phyloP scores from a whole-genome alignment of 2,329 filamentous ascomycete genomes.

The Pseudocercospora macadamiae region DNA sequence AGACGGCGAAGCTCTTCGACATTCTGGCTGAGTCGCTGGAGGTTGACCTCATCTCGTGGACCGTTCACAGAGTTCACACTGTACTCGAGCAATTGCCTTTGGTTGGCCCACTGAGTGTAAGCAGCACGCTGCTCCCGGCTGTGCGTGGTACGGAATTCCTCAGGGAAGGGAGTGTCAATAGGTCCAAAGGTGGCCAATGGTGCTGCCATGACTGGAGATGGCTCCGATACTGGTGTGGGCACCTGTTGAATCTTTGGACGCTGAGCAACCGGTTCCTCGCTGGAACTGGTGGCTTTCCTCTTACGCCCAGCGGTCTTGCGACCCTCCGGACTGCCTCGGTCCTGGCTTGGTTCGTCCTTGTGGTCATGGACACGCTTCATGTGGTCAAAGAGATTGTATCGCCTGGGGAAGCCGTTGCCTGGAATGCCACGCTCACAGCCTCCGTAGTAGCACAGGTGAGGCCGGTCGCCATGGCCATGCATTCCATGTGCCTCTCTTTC shows the following conservation, averaged over 20 bases:
- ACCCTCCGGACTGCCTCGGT: constrained; percentile 11
- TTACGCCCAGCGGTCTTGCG: constrained; percentile 33
- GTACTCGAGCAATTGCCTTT: constrained; percentile 29
- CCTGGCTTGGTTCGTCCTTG: constrained; percentile 35
- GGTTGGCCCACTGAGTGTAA: constrained; percentile 33
- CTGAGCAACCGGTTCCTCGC: constrained; percentile 28
- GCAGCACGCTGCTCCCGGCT: constrained; percentile 20
- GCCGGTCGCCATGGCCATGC: constrained; percentile 91
- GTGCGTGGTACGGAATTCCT: constrained; percentile 8
- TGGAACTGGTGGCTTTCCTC: constrained; percentile 31
- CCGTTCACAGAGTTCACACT: constrained; percentile 31
- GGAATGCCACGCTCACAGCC: constrained; percentile 81
- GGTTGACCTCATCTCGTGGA: constrained; percentile 31
- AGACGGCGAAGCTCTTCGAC: constrained; percentile 32
- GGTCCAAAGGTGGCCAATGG: constrained; percentile 9
- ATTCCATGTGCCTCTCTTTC: constrained; percentile 95
- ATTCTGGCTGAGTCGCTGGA: constrained; percentile 31
- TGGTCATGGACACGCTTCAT: constrained; percentile 90
- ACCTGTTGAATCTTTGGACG: constrained; percentile 18
- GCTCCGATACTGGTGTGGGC: constrained; percentile 16
- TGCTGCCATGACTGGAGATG: constrained; percentile 10
- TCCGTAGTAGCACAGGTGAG: constrained; percentile 83
- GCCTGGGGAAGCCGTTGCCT: constrained; percentile 88
- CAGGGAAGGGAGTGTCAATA: constrained; percentile 9
- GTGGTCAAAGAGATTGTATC: constrained; percentile 96